Conservation (phyloP, 2,329 filamentous ascomycete genomes). For the Monosporascus sp. region DNA sequence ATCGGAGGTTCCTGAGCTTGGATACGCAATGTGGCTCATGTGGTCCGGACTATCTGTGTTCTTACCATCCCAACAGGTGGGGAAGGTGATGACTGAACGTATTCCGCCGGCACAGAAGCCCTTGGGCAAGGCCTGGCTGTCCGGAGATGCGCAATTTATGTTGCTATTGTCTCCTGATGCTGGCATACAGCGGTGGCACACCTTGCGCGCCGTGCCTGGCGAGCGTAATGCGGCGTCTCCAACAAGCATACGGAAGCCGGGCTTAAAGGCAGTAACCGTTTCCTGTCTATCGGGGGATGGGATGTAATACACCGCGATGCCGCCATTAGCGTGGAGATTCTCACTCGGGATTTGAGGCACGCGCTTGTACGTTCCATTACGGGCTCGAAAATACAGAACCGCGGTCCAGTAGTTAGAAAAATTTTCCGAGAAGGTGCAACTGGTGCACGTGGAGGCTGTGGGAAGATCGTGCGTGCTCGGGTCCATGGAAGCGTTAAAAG, state of each 20-base stretch:
- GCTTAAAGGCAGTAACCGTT: constrained; percentile 31
- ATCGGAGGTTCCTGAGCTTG: constrained; percentile 23
- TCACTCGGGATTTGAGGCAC: constrained; percentile 5
- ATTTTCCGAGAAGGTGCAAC: constrained; percentile 1
- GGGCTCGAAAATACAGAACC: neutral
- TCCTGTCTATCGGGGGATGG: constrained; percentile 16
- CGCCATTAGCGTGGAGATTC: constrained; percentile 3
- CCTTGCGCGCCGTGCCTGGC: constrained; percentile 19
- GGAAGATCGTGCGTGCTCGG: constrained; percentile 1
- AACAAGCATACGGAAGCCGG: constrained; percentile 35
- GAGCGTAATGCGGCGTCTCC: constrained; percentile 24
- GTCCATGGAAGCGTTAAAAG: constrained; percentile 5
- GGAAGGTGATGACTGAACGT: constrained; percentile 48
- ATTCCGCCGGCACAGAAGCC: constrained; percentile 43
- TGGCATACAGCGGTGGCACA: constrained; percentile 32
- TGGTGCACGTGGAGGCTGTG: constrained; percentile 1
- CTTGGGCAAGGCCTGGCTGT: constrained; percentile 44
- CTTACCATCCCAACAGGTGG: constrained; percentile 49
- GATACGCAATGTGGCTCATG: constrained; percentile 46
- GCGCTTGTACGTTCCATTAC: constrained; percentile 6
- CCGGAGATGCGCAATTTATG: constrained; percentile 30
- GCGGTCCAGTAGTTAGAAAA: constrained; percentile 5
- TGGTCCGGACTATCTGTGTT: constrained; percentile 42
- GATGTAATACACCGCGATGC: constrained; percentile 9
- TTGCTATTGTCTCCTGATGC: constrained; percentile 17